Percentiles rank a stretch among this genome's conserved stretches.
phyloP scores from a whole-genome alignment of 805 yeast species.

The Kluyveromyces nonfermentans region DNA sequence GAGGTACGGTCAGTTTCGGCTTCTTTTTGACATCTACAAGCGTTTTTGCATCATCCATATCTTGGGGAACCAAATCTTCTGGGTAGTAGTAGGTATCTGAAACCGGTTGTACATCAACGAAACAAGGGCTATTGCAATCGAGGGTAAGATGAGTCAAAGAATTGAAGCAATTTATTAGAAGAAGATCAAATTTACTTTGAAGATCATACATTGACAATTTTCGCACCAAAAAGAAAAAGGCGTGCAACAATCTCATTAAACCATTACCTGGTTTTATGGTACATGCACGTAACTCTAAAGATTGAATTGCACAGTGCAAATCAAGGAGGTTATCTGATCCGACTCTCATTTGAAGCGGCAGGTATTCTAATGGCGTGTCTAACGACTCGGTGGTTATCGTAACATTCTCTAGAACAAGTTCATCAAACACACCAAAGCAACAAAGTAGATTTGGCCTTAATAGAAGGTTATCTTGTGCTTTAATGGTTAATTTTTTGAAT shows the following conservation, averaged over 20 bases:
- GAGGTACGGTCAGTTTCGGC: conserved; percentile 19
- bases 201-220: conserved; percentile 32
- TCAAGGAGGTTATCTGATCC: conserved; percentile 17
- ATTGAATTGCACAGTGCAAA: conserved; percentile 30
- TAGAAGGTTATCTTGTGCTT: conserved; percentile 11
- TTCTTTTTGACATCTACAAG: conserved; percentile 16
- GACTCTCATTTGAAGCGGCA: conserved; percentile 21
- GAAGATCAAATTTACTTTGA: conserved; percentile 37
- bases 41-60: conserved; percentile 18
- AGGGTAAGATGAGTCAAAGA: conserved; percentile 32
- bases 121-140: conserved; percentile 43
- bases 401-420: conserved; percentile 37
- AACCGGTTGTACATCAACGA: conserved; percentile 17
- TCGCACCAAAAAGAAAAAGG: conserved; percentile 35
- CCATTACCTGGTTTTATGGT: conserved; percentile 31
- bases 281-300: conserved; percentile 28
- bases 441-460: conserved; percentile 37
- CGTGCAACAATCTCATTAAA: conserved; percentile 27
- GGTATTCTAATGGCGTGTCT: conserved; percentile 28
- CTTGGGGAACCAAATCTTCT: conserved; percentile 6
- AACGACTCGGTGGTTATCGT: conserved; percentile 37
- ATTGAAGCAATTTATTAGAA: conserved; percentile 40
- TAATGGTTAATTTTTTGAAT: conserved; percentile 20
- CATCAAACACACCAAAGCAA: conserved; percentile 37
- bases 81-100: conserved; percentile 19